Evolutionary conservation across 2,329 filamentous ascomycete genomes (phyloP).

Genomic region (Botryotinia globosa): DNA sequence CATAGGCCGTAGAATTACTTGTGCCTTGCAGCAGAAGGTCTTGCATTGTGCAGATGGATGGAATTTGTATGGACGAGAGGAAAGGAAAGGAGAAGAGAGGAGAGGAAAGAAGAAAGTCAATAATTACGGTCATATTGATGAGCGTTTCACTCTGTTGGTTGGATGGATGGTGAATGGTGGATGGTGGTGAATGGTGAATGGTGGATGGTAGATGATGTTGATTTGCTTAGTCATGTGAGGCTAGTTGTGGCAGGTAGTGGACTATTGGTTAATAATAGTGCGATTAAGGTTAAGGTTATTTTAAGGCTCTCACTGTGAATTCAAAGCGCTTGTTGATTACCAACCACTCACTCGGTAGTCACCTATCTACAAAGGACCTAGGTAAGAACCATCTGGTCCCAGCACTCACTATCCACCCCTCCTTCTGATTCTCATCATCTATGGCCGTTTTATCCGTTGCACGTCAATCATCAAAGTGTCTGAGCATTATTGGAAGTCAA

Average conservation of each 20-base stretch:
- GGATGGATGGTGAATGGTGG: not conserved
- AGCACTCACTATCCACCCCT: not conserved
- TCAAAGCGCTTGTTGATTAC: not conserved
- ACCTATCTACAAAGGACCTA: too few species aligned
- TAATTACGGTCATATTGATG: not conserved
- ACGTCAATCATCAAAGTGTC: not conserved
- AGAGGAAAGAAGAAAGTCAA: not conserved
- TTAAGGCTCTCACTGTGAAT: not conserved
- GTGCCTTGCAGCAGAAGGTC: conserved; percentile 12
- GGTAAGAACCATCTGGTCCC: not conserved
- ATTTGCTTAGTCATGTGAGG: not conserved
- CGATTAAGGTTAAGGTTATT: not conserved
- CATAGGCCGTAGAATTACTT: not conserved
- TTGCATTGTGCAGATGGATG: not conserved
- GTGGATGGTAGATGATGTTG: not conserved
- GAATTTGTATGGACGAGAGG: not conserved
- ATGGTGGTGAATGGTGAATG: not conserved
- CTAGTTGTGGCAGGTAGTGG: not conserved
- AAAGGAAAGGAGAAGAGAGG: not conserved
- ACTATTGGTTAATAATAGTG: too few species aligned
- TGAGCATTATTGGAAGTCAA: not conserved
- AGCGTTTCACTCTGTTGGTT: not conserved
- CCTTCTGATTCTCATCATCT: not conserved
- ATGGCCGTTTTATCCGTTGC: not conserved
- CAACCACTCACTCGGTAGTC: too few species aligned